Evolutionary conservation across 2,329 filamentous ascomycete species (phyloP).

Genomic region (Talaromyces sp.): DNA sequence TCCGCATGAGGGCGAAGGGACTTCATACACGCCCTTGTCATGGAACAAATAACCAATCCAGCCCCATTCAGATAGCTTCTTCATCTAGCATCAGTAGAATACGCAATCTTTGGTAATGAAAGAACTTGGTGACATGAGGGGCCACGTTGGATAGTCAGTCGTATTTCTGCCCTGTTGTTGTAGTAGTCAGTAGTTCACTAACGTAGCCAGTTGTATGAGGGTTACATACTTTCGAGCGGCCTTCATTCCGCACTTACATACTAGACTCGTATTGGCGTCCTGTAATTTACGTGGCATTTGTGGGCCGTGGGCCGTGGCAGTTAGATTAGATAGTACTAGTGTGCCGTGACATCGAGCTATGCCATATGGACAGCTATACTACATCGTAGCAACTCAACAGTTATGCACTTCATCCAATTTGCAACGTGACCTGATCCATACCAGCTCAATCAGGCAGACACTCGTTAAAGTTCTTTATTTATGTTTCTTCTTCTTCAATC

Average conservation of each 20-base stretch:
- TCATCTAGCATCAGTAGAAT: too few relatives aligned
- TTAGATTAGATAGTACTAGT: constrained; percentile 2
- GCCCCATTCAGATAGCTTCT: too few relatives aligned
- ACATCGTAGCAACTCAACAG: background rate
- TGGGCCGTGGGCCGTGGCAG: background rate
- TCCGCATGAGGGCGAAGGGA: too few relatives aligned
- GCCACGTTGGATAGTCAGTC: too few relatives aligned
- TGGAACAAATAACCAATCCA: too few relatives aligned
- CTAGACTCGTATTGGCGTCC: too few relatives aligned
- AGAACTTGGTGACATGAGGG: too few relatives aligned
- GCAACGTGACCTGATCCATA: constrained; percentile 4
- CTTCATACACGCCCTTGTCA: too few relatives aligned
- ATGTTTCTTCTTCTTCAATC: background rate
- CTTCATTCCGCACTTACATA: background rate
- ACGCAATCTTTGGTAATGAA: too few relatives aligned
- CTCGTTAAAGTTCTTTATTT: background rate
- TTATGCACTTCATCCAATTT: background rate
- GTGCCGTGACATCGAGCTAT: background rate
- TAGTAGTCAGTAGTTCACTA: too few relatives aligned
- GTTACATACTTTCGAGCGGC: background rate
- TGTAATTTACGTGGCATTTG: background rate
- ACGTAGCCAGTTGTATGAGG: too few relatives aligned
- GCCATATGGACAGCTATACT: background rate
- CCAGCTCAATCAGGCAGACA: background rate
- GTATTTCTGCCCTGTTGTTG: too few relatives aligned